These are phyloP conservation scores for Sporothrix protearum DNA, from an alignment of 2,329 filamentous ascomycete genomes.

Conservation along the genomic window DNA sequence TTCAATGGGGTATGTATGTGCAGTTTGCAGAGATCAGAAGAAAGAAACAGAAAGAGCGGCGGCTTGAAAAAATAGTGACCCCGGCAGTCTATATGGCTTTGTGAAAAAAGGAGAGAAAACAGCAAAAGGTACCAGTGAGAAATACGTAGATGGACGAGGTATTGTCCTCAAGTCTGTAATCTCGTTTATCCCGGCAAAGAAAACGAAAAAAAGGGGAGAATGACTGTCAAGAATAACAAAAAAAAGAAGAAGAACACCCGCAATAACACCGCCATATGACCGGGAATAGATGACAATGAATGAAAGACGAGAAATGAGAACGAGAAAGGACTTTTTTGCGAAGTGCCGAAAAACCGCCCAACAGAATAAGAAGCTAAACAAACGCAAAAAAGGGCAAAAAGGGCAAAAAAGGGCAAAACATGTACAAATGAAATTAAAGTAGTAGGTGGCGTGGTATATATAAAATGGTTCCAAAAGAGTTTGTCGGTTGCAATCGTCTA, in stretches of 20 bases:
- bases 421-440: conserved; percentile 19
- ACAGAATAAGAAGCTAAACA: neutral
- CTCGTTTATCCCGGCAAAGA: neutral
- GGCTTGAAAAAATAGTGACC: neutral
- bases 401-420: neutral
- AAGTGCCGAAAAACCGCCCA: conserved; percentile 18
- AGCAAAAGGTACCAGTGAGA: neutral
- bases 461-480: neutral
- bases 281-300: conserved; percentile 18
- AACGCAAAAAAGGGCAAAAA: neutral
- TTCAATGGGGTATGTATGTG: conserved; percentile 21
- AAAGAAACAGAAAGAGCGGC: neutral
- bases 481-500: conserved; percentile 35
- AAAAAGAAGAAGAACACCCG: neutral
- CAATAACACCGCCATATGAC: conserved; percentile 23
- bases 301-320: conserved; percentile 16
- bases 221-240: neutral
- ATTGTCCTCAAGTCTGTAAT: neutral
- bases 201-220: neutral
- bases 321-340: conserved; percentile 21
- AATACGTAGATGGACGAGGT: neutral
- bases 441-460: neutral
- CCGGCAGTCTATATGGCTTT: neutral
- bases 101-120: neutral
- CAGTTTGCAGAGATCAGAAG: conserved; percentile 16